Base-by-base conservation (phyloP, 495 filamentous ascomycete genomes). In the Penicillium robsamsonii region DNA sequence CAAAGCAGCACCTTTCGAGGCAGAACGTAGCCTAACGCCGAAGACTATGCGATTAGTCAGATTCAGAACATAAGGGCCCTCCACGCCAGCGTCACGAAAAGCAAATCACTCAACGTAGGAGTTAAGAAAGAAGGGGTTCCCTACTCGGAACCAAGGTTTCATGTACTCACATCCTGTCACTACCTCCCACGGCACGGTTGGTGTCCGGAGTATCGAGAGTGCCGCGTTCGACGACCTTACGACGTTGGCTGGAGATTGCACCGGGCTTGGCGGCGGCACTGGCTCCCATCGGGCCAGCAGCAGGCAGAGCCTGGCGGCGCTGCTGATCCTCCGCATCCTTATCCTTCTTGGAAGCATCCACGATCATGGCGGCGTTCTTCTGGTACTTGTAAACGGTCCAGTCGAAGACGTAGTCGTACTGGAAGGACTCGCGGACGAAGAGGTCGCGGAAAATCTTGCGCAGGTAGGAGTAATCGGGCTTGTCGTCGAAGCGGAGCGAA, bases 321-420 rank as follows among this genome's bases (percentile, higher is more conserved):
- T 79, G 77, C 75, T 90, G 89, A 56, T 91, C 85, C 27, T 91
- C 87, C 5, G 88, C 82, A 45, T 91, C 86, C 68, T 90, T 88
- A 49, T 85, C 85, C 70, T 87, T 84, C 67, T 88, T 86, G 57
- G 79, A 84, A 50, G 86, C 85, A 63, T 92, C 87, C 47, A 88
- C 87, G 66, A 93, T 91, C 67, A 91, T 90, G 69, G 91, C 88
- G 35, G 91, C 91, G 65, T 97, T 97, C 87, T 97, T 97, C 82
- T 97, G 95, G 80, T 99, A 99, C 83, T 97, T 99, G 84, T 99
- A 97, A 68, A 99, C 95, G 56, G 95, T 99, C 95, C 95, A 99
- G 76, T 99, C 95, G 70, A 99, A 99, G 65, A 99, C 95, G 64
- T 99, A 97, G 74, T 99, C 95, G 70, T 99, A 99, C 76, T 99